A percentile compares a stretch with the other conserved stretches of the same genome.
Conservation (phyloP, 371 early-diverging fungal species). For the Zancudomyces culisetae region DNA sequence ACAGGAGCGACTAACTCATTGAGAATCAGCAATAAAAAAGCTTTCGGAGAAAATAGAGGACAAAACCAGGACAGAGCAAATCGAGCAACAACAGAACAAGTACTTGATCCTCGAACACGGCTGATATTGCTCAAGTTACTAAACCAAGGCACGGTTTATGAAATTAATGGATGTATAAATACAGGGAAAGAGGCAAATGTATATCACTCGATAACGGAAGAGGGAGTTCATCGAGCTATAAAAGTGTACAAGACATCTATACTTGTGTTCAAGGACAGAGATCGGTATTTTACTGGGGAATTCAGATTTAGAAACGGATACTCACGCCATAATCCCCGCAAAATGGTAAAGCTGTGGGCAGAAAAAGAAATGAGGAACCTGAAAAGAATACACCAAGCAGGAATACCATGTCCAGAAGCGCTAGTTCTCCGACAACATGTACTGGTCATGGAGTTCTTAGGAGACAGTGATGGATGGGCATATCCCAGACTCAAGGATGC, state of each 20-base stretch:
- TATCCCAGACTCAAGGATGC: slow-evolving; percentile 94
- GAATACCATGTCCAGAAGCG: slow-evolving; percentile 91
- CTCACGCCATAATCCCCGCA: slow-evolving; percentile 88
- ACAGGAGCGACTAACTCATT: slow-evolving; percentile 32
- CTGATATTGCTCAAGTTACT: slow-evolving; percentile 92
- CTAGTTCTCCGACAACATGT: slow-evolving; percentile 89
- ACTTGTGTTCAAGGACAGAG: slow-evolving; percentile 95
- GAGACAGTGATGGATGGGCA: slow-evolving; percentile 81
- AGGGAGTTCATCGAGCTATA: slow-evolving; percentile 73
- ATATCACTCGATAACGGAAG: slow-evolving; percentile 81
- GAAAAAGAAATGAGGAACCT: slow-evolving; percentile 99
- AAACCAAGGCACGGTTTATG: slow-evolving; percentile 71
- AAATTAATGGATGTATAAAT: slow-evolving; percentile 92
- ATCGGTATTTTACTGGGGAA: slow-evolving; percentile 96
- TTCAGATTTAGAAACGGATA: slow-evolving; percentile 94
- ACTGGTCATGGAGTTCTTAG: slow-evolving; percentile 92
- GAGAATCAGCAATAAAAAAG: slow-evolving; percentile 54
- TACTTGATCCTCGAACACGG: slow-evolving; percentile 93
- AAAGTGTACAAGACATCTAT: slow-evolving; percentile 99
- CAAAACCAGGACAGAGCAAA: slow-evolving; percentile 76
- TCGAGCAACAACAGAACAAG: slow-evolving; percentile 94
- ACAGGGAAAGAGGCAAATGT: slow-evolving; percentile 99
- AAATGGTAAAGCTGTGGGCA: slow-evolving; percentile 99
- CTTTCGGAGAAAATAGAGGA: slow-evolving; percentile 34
- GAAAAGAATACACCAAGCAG: slow-evolving; percentile 73